Conservation (phyloP, 164 flowering plant species). For the Hamamelis virginiana region DNA sequence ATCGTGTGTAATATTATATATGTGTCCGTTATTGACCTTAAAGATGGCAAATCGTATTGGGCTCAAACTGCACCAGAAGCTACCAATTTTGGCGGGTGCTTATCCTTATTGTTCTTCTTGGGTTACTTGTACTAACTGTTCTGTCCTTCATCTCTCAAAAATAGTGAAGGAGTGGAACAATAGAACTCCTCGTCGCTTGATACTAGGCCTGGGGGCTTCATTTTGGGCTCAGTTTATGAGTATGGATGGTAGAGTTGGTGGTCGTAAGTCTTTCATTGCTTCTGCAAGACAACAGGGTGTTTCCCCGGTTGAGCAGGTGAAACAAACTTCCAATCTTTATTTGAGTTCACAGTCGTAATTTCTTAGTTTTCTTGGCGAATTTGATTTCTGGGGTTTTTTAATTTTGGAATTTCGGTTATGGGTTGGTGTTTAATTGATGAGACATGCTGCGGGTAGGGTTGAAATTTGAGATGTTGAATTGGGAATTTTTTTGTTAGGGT, state of each 20-base stretch:
- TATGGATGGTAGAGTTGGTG: conserved; percentile 43
- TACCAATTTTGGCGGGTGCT: conserved; percentile 8
- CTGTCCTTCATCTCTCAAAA: conserved; percentile 6
- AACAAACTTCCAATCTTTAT: not conserved
- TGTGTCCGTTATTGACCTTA: not conserved
- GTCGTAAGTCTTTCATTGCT: conserved; percentile 53
- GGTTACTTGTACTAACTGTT: not conserved
- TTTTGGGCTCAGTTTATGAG: conserved; percentile 48
- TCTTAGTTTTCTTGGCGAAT: not conserved
- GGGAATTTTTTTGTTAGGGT: conserved; percentile 1
- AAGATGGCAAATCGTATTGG: conserved; percentile 17
- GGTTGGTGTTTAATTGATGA: not conserved
- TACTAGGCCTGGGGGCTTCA: conserved; percentile 59
- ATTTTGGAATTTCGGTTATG: not conserved
- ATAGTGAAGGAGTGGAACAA: conserved; percentile 13
- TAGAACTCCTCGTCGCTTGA: conserved; percentile 41
- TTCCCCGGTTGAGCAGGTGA: conserved; percentile 59
- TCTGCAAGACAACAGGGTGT: conserved; percentile 53
- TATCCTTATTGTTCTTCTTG: not conserved
- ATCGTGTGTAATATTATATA: no score
- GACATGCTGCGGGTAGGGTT: not conserved
- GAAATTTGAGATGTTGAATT: not conserved
- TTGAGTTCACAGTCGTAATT: not conserved
- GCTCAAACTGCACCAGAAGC: not conserved
- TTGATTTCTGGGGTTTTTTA: conserved; percentile 7